Evolutionary conservation across 805 yeast species (phyloP), one percentile per base, ranked within the genome.

Genomic region (Zygoascus bituminiphila): DNA sequence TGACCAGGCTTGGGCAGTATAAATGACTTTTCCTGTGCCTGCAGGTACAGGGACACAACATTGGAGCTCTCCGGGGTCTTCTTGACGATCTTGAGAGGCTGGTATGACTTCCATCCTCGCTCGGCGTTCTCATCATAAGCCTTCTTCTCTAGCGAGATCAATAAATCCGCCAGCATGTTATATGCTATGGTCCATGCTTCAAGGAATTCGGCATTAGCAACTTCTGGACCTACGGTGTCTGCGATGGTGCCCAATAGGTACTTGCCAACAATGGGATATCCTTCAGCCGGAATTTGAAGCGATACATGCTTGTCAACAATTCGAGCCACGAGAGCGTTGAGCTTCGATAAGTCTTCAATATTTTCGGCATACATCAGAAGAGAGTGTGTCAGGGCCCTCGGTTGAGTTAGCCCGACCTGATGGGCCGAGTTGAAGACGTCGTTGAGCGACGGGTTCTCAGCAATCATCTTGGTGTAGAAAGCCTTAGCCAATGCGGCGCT

Each of bases 161-260:
- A 68, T 8, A 78, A 62, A 48, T 78, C 72, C 5, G 88, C 88
- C 52, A 82, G 69, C 49, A 74, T 76, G 33, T 73, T 75, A 61
- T 83, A 82, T 4, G 89, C 88, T 38, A 67, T 72, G 21, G 71
- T 67, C 86, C 88, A 83, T 9, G 87, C 86, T 22, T 67, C 71
- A 41, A 80, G 55, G 10, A 83, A 76, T 38, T 72, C 78, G 2
- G 69, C 72, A 17, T 78, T 77, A n/a, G 85, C 85, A n/a, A 69
- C 72, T 39, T 66, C 72, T 3, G 49, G 49, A 4, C 85, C 86
- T 31, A 82, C 65, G 37, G 78, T 70, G 47, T 73, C 72, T 37
- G 63, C 60, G 62, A 84, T 71, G 12, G 87, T 77, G 23, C 66
- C 65, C 26, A 82, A 59, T n/a, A 84, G 63, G 51, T 73, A 71